Conservation (phyloP, 257 asterid genomes). For the Nicotiana noctiflora region DNA sequence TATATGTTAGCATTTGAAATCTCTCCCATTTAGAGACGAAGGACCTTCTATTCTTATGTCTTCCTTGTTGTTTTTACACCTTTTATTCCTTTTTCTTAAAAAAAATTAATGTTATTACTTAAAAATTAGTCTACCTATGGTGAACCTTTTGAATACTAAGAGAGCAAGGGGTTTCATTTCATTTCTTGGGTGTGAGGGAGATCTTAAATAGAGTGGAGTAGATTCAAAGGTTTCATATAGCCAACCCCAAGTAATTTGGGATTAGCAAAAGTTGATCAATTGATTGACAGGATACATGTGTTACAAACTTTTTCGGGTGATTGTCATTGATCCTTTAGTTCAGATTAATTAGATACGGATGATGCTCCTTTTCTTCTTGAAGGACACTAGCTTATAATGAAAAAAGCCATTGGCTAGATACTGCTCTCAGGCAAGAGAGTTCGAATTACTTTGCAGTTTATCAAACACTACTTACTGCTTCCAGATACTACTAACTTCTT, state of each 20-base stretch:
- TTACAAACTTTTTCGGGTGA: neutral
- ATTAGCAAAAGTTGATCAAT: neutral
- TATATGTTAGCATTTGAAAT: neutral
- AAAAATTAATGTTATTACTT: neutral
- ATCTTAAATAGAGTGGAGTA: neutral
- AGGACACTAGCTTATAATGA: neutral
- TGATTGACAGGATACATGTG: neutral
- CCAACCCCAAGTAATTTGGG: neutral
- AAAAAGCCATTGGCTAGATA: neutral
- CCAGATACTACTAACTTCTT: neutral
- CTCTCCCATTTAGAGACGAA: neutral
- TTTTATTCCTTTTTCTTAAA: neutral
- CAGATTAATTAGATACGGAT: neutral
- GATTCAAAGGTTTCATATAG: neutral
- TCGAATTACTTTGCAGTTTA: neutral
- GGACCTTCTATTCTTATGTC: neutral
- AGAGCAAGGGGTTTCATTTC: neutral
- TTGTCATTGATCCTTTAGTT: neutral
- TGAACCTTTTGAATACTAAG: neutral
- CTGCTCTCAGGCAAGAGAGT: neutral
- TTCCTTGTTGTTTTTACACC: neutral
- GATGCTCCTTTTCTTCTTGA: neutral
- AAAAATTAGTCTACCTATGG: neutral
- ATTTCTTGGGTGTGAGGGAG: neutral
- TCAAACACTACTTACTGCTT: neutral